Evolutionary conservation across 495 filamentous ascomycete genomes (phyloP).

Genomic region (Neurospora sp.): DNA sequence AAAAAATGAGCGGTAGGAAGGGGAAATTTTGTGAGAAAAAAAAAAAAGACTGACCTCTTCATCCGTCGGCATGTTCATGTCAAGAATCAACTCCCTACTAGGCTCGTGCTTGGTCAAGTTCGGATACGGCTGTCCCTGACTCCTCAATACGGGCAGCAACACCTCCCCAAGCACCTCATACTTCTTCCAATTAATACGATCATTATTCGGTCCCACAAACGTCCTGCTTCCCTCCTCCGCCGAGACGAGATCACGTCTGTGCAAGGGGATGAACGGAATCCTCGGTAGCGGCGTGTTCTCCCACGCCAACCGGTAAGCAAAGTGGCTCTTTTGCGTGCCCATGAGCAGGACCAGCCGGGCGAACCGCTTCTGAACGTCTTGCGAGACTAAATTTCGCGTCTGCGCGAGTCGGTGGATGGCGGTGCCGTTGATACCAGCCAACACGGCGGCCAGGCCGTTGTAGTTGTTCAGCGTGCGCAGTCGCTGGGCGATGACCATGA

Average conservation of each 20-base stretch:
- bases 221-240: conserved; percentile 90
- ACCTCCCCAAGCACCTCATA: conserved; percentile 95
- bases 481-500: conserved; percentile 77
- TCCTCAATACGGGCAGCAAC: conserved; percentile 78
- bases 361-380: conserved; percentile 64
- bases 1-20: background rate
- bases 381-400: conserved; percentile 67
- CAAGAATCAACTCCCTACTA: conserved; percentile 60
- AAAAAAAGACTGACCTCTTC: conserved; percentile 42
- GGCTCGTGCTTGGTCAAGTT: conserved; percentile 55
- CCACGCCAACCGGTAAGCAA: conserved; percentile 91
- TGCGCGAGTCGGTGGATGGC: conserved; percentile 77
- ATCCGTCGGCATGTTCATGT: conserved; percentile 47
- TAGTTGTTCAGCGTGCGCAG: conserved; percentile 93
- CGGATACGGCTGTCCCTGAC: conserved; percentile 75
- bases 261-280: conserved; percentile 91
- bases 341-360: conserved; percentile 85
- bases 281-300: conserved; percentile 82
- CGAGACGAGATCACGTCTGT: conserved; percentile 76
- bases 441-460: conserved; percentile 83
- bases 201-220: conserved; percentile 62
- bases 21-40: background rate
- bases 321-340: conserved; percentile 82
- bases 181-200: conserved; percentile 94
- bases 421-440: conserved; percentile 85